Evolutionary conservation across 1,139 yeast species (phyloP).

Genomic region (Yamadazyma blattariae): DNA sequence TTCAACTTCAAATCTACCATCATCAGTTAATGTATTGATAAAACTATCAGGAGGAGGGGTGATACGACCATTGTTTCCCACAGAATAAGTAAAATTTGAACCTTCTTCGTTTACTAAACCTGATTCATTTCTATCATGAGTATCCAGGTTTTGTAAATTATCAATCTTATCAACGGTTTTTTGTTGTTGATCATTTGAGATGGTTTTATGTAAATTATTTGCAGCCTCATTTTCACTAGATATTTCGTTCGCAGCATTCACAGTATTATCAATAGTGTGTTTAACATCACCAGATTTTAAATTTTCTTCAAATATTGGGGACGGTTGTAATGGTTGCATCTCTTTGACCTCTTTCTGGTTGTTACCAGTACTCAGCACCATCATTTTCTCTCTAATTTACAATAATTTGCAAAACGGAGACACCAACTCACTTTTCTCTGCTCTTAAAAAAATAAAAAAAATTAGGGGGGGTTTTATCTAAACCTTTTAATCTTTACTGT

Average conservation of each 20-base stretch:
- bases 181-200: too few relatives aligned
- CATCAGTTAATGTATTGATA: constrained; percentile 8
- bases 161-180: background rate
- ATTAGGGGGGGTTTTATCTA: too few relatives aligned
- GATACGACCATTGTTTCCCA: background rate
- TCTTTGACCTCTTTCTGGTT: background rate
- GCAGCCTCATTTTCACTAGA: background rate
- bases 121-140: background rate
- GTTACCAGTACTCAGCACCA: too few relatives aligned
- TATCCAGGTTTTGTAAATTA: too few relatives aligned
- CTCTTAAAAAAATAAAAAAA: too few relatives aligned
- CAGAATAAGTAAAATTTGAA: background rate
- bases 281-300: background rate
- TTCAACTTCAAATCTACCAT: constrained; percentile 13
- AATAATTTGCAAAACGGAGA: too few relatives aligned
- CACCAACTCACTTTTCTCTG: too few relatives aligned
- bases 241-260: constrained; percentile 1
- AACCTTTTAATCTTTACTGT: too few relatives aligned
- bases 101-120: background rate
- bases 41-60: constrained; percentile 5
- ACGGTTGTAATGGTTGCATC: constrained; percentile 2
- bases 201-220: background rate
- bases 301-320: background rate
- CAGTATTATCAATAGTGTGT: background rate
- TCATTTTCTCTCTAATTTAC: too few relatives aligned